phyloP scores from a whole-genome alignment of 257 asterid species.

The Linderniella brevidens region DNA sequence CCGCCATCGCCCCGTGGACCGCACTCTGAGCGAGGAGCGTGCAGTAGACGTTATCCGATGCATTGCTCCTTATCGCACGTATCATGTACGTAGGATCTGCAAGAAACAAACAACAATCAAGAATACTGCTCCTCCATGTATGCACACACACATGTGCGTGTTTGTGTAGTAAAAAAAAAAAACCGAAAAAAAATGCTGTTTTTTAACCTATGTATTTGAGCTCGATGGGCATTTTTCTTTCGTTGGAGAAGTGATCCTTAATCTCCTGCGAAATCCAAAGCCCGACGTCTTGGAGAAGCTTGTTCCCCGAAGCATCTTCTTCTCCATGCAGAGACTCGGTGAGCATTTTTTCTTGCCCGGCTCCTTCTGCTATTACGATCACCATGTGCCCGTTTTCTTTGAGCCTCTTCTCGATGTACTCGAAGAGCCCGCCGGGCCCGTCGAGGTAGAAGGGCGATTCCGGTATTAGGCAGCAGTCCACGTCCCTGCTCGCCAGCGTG shows the following conservation, averaged over 20 bases:
- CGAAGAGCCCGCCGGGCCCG: slow-evolving; percentile 74
- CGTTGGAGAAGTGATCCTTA: slow-evolving; percentile 61
- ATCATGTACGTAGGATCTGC: slow-evolving; percentile 93
- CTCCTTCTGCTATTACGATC: slow-evolving; percentile 91
- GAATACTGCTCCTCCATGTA: neutral
- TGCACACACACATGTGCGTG: neutral
- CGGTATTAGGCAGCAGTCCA: slow-evolving; percentile 88
- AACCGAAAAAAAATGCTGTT: neutral
- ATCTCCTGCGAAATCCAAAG: slow-evolving; percentile 73
- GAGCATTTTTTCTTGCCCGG: slow-evolving; percentile 74
- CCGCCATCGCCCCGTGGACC: slow-evolving; percentile 97
- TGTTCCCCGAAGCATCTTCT: slow-evolving; percentile 78
- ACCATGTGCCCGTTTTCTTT: slow-evolving; percentile 88
- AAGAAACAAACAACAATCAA: slow-evolving; percentile 2
- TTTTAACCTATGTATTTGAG: slow-evolving; percentile 78
- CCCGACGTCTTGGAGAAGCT: slow-evolving; percentile 72
- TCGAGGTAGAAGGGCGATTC: slow-evolving; percentile 86
- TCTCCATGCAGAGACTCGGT: slow-evolving; percentile 37
- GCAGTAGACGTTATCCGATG: slow-evolving; percentile 81
- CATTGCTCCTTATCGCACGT: slow-evolving; percentile 81
- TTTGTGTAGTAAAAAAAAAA: neutral
- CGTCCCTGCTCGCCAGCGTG: slow-evolving; percentile 87
- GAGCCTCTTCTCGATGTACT: slow-evolving; percentile 52
- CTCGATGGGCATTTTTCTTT: slow-evolving; percentile 40
- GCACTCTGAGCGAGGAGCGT: slow-evolving; percentile 93